These are phyloP conservation scores for Vanilla planifolia DNA, from an alignment of 106 monocot species.

Conservation along the genomic window DNA sequence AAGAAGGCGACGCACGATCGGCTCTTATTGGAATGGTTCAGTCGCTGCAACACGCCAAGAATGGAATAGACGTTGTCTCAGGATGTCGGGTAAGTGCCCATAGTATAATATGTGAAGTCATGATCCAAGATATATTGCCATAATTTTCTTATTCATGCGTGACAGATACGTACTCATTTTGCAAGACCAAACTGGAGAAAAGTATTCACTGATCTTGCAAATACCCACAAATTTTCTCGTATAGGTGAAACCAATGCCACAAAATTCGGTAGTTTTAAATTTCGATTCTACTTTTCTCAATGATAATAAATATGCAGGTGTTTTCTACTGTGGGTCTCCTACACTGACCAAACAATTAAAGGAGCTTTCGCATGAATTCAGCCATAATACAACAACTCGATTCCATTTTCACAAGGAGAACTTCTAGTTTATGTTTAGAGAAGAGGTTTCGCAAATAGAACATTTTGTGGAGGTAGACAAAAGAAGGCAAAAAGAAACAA, in stretches of 20 bases:
- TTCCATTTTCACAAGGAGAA: slow-evolving; percentile 99
- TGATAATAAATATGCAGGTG: slow-evolving; percentile 39
- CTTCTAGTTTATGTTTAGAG: slow-evolving; percentile 35
- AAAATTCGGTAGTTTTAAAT: not conserved
- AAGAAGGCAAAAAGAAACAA: not conserved
- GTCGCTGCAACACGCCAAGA: slow-evolving; percentile 80
- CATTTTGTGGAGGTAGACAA: slow-evolving; percentile 17
- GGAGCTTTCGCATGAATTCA: slow-evolving; percentile 81
- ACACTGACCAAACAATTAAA: slow-evolving; percentile 64
- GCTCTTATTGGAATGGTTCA: slow-evolving; percentile 94
- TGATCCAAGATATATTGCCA: not conserved
- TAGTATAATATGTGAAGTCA: not conserved
- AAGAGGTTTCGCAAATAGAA: slow-evolving; percentile 3
- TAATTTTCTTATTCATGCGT: slow-evolving; percentile 4
- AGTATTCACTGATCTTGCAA: slow-evolving; percentile 42
- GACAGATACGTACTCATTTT: slow-evolving; percentile 62
- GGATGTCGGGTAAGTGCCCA: slow-evolving; percentile 56
- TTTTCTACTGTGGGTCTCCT: slow-evolving; percentile 92
- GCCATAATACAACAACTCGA: slow-evolving; percentile 72
- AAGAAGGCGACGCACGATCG: slow-evolving; percentile 94
- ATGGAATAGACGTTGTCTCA: slow-evolving; percentile 88
- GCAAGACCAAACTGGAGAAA: slow-evolving; percentile 65
- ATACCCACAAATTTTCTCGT: slow-evolving; percentile 35
- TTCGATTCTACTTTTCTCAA: not conserved
- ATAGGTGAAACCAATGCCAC: slow-evolving; percentile 27